phyloP scores from a whole-genome alignment of 805 yeast genomes.

The Hanseniaspora guilliermondii region DNA sequence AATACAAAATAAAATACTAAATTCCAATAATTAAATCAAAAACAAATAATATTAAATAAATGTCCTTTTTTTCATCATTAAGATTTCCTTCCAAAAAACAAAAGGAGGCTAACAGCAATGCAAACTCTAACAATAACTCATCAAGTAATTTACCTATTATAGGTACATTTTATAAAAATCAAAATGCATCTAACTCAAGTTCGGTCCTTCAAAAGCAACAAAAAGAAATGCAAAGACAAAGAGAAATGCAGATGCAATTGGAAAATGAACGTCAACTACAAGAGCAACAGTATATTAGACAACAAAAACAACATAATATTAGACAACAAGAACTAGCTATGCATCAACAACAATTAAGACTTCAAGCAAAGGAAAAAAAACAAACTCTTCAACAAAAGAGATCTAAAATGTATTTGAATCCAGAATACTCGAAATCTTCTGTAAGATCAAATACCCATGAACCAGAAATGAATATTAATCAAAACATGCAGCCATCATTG shows the following conservation, averaged over 20 bases:
- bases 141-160: background rate
- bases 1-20: no score
- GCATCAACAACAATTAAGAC: slow-evolving; percentile 17
- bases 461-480: slow-evolving; percentile 30
- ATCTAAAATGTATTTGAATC: slow-evolving; percentile 16
- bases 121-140: background rate
- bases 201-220: background rate
- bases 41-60: background rate
- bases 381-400: slow-evolving; percentile 19
- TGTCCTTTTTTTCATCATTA: slow-evolving; percentile 12
- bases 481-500: slow-evolving; percentile 18
- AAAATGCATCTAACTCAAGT: slow-evolving; percentile 1
- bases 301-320: slow-evolving; percentile 22
- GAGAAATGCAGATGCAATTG: background rate
- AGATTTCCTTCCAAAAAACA: slow-evolving; percentile 13
- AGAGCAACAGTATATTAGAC: slow-evolving; percentile 15
- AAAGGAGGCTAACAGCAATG: background rate
- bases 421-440: slow-evolving; percentile 14
- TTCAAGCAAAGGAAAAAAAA: slow-evolving; percentile 22
- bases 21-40: no score
- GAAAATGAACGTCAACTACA: slow-evolving; percentile 1
- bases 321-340: slow-evolving; percentile 17
- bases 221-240: background rate
- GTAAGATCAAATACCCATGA: slow-evolving; percentile 14
- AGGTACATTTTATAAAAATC: slow-evolving; percentile 6